phyloP scores from a whole-genome alignment of 177 flowering plant genomes.

The Vitis hybrid region DNA sequence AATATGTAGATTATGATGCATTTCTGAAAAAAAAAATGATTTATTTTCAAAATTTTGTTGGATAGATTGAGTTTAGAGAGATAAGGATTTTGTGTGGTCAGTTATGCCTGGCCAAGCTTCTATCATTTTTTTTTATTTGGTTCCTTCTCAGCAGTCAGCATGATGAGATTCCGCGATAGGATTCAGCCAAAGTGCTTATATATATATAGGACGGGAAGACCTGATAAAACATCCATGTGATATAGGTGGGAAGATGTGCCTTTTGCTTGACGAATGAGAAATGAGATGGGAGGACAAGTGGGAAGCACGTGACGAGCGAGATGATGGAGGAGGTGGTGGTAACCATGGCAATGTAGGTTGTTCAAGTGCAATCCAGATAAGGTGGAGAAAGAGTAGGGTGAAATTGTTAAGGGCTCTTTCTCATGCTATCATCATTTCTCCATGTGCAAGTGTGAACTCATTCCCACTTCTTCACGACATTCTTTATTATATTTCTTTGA shows the following conservation, averaged over 20 bases:
- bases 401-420: not conserved
- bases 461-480: not conserved
- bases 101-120: no score
- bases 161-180: no score
- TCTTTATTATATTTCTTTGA: not conserved
- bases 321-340: not conserved
- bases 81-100: no score
- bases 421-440: not conserved
- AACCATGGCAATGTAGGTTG: not conserved
- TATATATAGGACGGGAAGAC: not conserved
- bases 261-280: conserved; percentile 9
- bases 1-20: no score
- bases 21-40: no score
- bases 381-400: not conserved
- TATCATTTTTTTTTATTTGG: no score
- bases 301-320: not conserved
- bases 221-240: not conserved
- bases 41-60: no score
- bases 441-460: not conserved
- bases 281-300: not conserved
- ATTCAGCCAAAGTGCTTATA: no score
- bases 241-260: not conserved
- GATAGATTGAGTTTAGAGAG: no score
- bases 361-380: conserved; percentile 1
- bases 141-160: no score